These are phyloP conservation scores for Theobroma cacao DNA, from an alignment of 345 rosid species.

Conservation along the genomic window DNA sequence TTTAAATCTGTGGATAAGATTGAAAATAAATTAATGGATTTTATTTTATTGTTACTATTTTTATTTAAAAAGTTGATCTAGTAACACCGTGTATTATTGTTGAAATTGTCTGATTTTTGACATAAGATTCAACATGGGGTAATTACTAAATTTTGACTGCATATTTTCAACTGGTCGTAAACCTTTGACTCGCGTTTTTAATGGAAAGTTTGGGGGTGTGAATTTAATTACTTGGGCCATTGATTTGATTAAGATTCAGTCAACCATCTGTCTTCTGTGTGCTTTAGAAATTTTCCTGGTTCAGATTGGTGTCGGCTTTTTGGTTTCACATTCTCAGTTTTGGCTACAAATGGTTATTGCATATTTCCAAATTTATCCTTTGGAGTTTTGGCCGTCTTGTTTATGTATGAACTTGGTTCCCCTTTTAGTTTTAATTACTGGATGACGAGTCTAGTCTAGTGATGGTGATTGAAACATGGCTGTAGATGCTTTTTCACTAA, in stretches of 20 bases:
- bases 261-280: not conserved
- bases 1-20: conserved; percentile 1
- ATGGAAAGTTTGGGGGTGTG: conserved; percentile 5
- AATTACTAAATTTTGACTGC: conserved; percentile 22
- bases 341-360: not conserved
- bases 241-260: conserved; percentile 3
- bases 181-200: conserved; percentile 6
- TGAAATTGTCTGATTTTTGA: conserved; percentile 23
- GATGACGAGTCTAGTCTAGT: not conserved
- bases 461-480: conserved; percentile 2
- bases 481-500: not conserved
- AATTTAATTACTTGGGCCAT: not conserved
- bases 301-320: not conserved
- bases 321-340: conserved; percentile 1
- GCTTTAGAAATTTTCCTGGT: conserved; percentile 1
- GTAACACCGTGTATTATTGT: conserved; percentile 18
- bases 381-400: not conserved
- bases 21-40: not conserved
- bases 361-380: not conserved
- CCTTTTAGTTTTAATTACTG: not conserved
- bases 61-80: conserved; percentile 11
- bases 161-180: not conserved
- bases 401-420: not conserved
- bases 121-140: conserved; percentile 30
- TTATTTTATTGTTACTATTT: not conserved